phyloP scores from a whole-genome alignment of 495 filamentous ascomycete species.

The Cladorrhinum samala region DNA sequence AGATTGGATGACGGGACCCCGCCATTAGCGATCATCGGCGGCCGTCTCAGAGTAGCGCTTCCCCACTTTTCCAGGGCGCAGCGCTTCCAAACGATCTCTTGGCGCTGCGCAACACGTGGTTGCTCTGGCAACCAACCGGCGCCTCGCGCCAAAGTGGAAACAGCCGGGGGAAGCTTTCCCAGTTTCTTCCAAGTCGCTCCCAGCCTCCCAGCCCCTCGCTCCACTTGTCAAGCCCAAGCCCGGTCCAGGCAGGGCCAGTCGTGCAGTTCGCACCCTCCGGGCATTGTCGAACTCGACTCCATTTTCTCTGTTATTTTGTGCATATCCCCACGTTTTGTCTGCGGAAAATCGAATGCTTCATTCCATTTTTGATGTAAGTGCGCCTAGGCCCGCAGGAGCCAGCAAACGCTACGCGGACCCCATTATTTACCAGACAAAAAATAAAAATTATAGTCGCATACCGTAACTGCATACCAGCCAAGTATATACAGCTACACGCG shows the following conservation, averaged over 20 bases:
- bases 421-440: neutral
- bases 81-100: neutral
- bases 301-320: neutral
- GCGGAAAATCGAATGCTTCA: no score
- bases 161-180: neutral
- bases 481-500: neutral
- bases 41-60: no score
- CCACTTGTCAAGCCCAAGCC: neutral
- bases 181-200: no score
- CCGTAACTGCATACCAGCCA: neutral
- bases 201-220: neutral
- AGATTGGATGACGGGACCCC: neutral
- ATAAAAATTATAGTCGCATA: neutral
- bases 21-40: neutral
- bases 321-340: neutral
- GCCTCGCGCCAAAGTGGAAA: neutral
- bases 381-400: neutral
- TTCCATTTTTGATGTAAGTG: neutral
- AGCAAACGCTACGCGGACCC: no score
- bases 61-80: neutral
- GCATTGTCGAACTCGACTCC: neutral
- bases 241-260: no score
- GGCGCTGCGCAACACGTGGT: neutral
- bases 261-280: neutral
- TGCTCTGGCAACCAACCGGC: neutral